Base-by-base conservation (phyloP, 176 grass and related monocot species). In the Triticum turgidum region DNA sequence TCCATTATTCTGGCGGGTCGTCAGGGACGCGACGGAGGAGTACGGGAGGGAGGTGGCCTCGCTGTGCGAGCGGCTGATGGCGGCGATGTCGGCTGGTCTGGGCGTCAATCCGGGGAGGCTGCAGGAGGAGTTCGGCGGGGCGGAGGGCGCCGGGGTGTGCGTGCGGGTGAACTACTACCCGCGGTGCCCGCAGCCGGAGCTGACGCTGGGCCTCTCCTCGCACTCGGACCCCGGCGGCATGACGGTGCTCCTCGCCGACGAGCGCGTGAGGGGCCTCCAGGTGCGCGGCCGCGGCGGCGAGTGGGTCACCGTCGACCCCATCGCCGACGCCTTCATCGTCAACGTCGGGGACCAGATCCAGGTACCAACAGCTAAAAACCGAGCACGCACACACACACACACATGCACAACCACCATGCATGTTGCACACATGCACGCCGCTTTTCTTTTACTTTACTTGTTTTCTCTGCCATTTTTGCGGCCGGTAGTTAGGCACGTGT, bases 281-380 rank as follows among this genome's bases (percentile, higher is more conserved):
- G 91, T 98, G 6, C 88, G 77, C 11, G 71, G 11, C 3, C 87
- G 51, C 68, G 45, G 42, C 39, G 84, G 54, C 14, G 70, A 52
- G 0, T 98, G 96, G 96, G 74, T 95, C 81, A 91, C 86, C 29
- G 91, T 94, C n/a, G 63, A 84, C 18, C 90, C 91, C 25, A 21
- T 89, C 6, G 89, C 89, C 21, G 91, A 88, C 73, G 84, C 96
- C 1, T 88, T 98, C 86, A 89, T 98, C 84, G 45, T 98, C 82
- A 95, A 98, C 80, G 73, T 98, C 45, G 96, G 91, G 5, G 96
- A 98, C 79, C 96, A 98, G 37, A 98, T 95, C 68, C 93, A 98
- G 93, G 95, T 89, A 70, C 9, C 56, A 22, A 21, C 4, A 61
- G 1, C 42, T 3, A 34, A 1, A 20, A 14, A 15, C 25, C 0